Evolutionary conservation across 73 alveolate genomes (phyloP), one percentile per base, ranked within the genome.

Genomic region (Breviolum minutum): DNA sequence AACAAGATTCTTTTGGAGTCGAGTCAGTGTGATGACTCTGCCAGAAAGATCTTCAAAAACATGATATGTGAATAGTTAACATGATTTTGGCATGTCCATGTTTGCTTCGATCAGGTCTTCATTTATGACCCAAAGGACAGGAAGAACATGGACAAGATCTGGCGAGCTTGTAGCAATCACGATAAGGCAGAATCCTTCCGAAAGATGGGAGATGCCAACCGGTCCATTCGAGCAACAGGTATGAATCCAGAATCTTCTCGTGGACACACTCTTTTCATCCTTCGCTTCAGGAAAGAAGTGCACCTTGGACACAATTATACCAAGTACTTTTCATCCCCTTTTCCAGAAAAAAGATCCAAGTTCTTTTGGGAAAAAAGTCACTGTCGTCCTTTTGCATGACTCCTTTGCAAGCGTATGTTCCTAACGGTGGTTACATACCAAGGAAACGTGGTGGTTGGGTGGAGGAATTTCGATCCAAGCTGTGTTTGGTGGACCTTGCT

Each of bases 401-500:
- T 27, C 84, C 84, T 11, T 8, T 26, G 11, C n/a, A 74, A 8
- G n/a, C n/a, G 84, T 26, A 11, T 13, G 16, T 74, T 27, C 84
- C 84, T 8, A 27, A 74, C 13, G 30, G 10, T 8, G 16, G 27
- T 74, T 32, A 6, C 40, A 9, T 70, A 14, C 74, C 94, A 61
- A 84, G 76, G 54, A 26, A 62, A 13, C 87, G 96, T 20, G 96
- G 96, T 32, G 99, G 99, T 27, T 99, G 99, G 95, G 89, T 79
- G 63, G 99, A 99, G 71, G 95, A 87, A 63, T 94, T 94, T 26
- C 93, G 94, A 2, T 99, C 99, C 60, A 99, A 99, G 91, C 99
- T 99, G 68, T 99, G 99, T 93, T 86, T 99, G 81, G 99, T 99
- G 48, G 99, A 99, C 61, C 85, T 99, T 69, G 99, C 99, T 0